Conservation (phyloP, 345 rosid species). For the Leavenworthia alabamica region DNA sequence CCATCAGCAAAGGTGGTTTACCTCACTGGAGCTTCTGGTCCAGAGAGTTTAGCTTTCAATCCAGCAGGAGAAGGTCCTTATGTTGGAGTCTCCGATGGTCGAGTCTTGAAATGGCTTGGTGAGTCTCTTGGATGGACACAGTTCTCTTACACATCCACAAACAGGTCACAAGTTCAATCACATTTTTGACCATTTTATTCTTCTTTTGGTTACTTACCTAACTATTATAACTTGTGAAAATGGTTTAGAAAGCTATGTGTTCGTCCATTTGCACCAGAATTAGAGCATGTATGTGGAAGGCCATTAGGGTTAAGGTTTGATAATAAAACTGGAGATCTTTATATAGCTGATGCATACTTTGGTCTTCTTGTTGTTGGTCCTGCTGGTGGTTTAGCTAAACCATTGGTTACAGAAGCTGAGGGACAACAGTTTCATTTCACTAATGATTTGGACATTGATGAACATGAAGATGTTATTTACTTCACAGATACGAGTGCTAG, state of each 20-base stretch:
- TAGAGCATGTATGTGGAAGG: slow-evolving; percentile 77
- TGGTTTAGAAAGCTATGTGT: slow-evolving; percentile 47
- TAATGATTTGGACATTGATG: slow-evolving; percentile 67
- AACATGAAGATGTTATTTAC: slow-evolving; percentile 47
- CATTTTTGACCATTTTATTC: neutral
- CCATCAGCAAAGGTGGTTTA: slow-evolving; percentile 33
- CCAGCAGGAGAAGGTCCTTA: slow-evolving; percentile 53
- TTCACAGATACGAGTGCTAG: slow-evolving; percentile 59
- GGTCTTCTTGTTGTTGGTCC: slow-evolving; percentile 64
- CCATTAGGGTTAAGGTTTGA: slow-evolving; percentile 69
- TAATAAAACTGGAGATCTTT: slow-evolving; percentile 60
- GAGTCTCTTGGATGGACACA: slow-evolving; percentile 44
- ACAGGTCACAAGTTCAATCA: slow-evolving; percentile 28
- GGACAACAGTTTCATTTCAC: slow-evolving; percentile 51
- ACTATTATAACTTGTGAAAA: slow-evolving; percentile 3
- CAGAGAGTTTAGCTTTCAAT: slow-evolving; percentile 63
- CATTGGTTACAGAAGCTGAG: slow-evolving; percentile 48
- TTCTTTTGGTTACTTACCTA: neutral
- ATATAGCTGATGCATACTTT: slow-evolving; percentile 73
- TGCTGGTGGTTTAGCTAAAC: slow-evolving; percentile 53
- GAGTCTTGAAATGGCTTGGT: slow-evolving; percentile 57
- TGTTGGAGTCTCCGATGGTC: slow-evolving; percentile 62
- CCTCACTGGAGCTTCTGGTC: slow-evolving; percentile 46
- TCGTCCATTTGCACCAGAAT: slow-evolving; percentile 48
- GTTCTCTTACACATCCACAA: slow-evolving; percentile 49